Evolutionary conservation across 2,329 filamentous ascomycete species (phyloP).

Genomic region (Penicillium paneum): DNA sequence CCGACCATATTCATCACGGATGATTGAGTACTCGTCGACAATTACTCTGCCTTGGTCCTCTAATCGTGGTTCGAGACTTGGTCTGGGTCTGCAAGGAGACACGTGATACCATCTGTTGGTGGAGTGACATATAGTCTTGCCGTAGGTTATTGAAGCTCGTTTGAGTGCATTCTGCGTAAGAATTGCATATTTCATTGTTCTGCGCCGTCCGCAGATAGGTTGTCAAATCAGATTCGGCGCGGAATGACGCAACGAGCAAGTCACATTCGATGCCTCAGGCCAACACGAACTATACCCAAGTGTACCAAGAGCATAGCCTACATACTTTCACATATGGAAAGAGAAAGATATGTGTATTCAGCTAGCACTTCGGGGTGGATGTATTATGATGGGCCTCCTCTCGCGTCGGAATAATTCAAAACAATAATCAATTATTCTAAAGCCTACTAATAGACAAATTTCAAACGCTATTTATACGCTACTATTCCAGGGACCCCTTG

Average conservation of each 20-base stretch:
- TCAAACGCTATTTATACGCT: no score
- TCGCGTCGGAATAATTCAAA: no score
- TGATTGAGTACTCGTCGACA: constrained; percentile 59
- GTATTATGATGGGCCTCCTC: no score
- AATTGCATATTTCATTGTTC: constrained; percentile 23
- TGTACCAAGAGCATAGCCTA: no score
- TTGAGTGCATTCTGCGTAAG: constrained; percentile 1
- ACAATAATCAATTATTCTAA: no score
- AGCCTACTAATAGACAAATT: no score
- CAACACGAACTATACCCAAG: background rate
- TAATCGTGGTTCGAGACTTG: constrained; percentile 48
- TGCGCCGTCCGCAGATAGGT: constrained; percentile 7
- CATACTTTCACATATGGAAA: no score
- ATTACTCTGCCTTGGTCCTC: constrained; percentile 53
- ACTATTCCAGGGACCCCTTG: background rate
- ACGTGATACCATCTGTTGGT: constrained; percentile 17
- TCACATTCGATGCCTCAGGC: constrained; percentile 11
- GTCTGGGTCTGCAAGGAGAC: constrained; percentile 12
- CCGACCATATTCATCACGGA: constrained; percentile 57
- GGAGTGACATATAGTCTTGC: background rate
- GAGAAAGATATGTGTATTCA: no score
- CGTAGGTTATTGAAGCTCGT: background rate
- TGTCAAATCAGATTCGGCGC: constrained; percentile 1
- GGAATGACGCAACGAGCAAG: constrained; percentile 20
- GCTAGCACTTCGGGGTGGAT: no score